These are phyloP conservation scores for Daldinia decipiens DNA, from an alignment of 495 filamentous ascomycete species.

Conservation along the genomic window DNA sequence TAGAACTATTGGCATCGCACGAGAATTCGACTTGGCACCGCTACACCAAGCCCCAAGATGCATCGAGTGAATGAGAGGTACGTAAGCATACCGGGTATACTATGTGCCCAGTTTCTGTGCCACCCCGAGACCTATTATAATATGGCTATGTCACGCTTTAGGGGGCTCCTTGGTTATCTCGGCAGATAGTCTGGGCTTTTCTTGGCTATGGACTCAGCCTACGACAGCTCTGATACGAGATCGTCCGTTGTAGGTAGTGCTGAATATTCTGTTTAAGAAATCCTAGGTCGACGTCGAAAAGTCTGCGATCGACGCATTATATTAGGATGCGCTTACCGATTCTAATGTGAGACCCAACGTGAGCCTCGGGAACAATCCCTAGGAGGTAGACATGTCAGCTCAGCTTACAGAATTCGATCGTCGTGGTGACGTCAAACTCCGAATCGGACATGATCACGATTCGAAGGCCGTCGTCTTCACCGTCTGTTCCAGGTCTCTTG, in stretches of 20 bases:
- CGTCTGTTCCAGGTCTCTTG: conserved; percentile 22
- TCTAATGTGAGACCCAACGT: neutral
- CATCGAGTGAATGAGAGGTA: neutral
- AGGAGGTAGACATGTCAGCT: conserved; percentile 1
- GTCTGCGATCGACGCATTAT: neutral
- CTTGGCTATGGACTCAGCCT: neutral
- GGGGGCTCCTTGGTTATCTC: neutral
- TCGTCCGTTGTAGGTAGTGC: neutral
- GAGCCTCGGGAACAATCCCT: neutral
- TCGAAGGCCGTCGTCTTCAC: neutral
- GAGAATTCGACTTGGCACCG: neutral
- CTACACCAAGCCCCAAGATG: neutral
- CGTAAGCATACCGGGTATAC: neutral
- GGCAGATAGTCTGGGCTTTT: neutral
- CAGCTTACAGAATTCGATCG: conserved; percentile 19
- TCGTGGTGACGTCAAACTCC: conserved; percentile 23
- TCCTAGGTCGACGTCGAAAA: neutral
- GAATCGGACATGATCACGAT: conserved; percentile 7
- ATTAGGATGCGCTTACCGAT: neutral
- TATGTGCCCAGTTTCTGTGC: neutral
- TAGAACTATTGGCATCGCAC: neutral
- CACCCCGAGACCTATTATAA: neutral
- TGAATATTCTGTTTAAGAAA: neutral
- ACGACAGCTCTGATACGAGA: conserved; percentile 1
- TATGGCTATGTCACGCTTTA: neutral